Evolutionary conservation across 176 grass and related monocot species (phyloP).

Genomic region (Saccharum spontaneum): DNA sequence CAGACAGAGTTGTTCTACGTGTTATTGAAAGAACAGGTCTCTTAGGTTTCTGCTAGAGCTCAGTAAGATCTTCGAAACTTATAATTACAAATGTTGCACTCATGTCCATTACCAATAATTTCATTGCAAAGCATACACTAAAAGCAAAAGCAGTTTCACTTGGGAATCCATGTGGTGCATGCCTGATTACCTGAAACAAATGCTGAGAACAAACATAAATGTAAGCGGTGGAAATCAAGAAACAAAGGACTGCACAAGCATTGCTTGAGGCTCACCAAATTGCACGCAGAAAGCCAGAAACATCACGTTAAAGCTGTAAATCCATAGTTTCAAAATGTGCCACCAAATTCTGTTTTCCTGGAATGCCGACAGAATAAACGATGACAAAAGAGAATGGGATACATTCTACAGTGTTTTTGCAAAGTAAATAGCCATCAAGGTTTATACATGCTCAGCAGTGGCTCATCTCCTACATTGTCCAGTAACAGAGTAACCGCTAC

Average conservation of each 20-base stretch:
- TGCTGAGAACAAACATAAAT: slow-evolving; percentile 24
- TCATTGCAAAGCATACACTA: neutral
- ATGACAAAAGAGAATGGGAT: slow-evolving; percentile 29
- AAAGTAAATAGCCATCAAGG: slow-evolving; percentile 39
- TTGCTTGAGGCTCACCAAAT: slow-evolving; percentile 57
- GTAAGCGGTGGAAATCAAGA: slow-evolving; percentile 33
- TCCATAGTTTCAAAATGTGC: slow-evolving; percentile 42
- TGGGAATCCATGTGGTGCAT: slow-evolving; percentile 31
- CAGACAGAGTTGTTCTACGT: neutral
- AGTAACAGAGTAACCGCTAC: slow-evolving; percentile 28
- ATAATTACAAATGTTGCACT: neutral
- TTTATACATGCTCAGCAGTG: slow-evolving; percentile 49
- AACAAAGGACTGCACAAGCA: slow-evolving; percentile 28
- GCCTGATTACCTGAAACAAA: slow-evolving; percentile 42
- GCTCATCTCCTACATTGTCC: slow-evolving; percentile 18
- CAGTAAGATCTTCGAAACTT: neutral
- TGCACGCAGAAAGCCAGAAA: slow-evolving; percentile 44
- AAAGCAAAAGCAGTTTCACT: slow-evolving; percentile 21
- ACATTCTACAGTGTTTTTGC: slow-evolving; percentile 20
- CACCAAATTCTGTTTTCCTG: slow-evolving; percentile 47
- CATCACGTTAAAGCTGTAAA: slow-evolving; percentile 35
- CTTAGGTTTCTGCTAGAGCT: neutral
- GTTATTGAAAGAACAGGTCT: neutral
- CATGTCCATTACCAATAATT: neutral
- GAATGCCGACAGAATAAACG: slow-evolving; percentile 39